A percentile compares a stretch with the other conserved stretches of the same genome.
phyloP scores from a whole-genome alignment of 768 basidiomycete species.

The Mycena latifolia region DNA sequence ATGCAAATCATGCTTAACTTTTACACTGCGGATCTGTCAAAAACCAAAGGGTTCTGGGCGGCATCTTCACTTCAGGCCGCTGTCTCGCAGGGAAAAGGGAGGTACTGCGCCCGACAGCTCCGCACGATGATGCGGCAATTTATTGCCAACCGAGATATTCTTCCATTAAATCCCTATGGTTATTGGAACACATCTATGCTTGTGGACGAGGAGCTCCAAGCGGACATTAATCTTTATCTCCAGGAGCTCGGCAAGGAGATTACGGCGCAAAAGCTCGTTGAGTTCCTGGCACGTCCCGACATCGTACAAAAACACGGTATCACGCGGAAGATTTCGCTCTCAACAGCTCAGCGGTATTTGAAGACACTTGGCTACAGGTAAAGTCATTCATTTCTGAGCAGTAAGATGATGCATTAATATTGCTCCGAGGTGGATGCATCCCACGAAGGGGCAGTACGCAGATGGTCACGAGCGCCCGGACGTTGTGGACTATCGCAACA shows the following conservation, averaged over 20 bases:
- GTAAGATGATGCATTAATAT: no score
- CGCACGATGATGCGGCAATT: slow-evolving; percentile 36
- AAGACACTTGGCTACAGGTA: not conserved
- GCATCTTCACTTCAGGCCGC: slow-evolving; percentile 1
- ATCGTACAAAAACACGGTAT: slow-evolving; percentile 6
- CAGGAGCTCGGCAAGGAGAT: slow-evolving; percentile 11
- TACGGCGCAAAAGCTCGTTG: not conserved
- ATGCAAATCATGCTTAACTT: slow-evolving; percentile 5
- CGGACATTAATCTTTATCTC: not conserved
- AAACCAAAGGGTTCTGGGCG: not conserved
- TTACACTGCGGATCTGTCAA: not conserved
- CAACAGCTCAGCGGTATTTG: not conserved
- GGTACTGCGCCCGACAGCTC: not conserved
- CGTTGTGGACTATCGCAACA: not conserved
- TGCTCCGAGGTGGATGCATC: no score
- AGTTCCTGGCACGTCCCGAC: not conserved
- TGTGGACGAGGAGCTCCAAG: not conserved
- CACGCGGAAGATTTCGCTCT: not conserved
- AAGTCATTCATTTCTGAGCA: no score
- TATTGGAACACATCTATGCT: not conserved
- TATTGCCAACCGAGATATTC: not conserved
- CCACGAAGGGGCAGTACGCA: not conserved
- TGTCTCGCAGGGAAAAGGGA: not conserved
- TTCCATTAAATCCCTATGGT: not conserved
- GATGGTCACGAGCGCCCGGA: not conserved